These are phyloP conservation scores for Cornus suecica DNA, from an alignment of 148 eudicot species.

Conservation along the genomic window DNA sequence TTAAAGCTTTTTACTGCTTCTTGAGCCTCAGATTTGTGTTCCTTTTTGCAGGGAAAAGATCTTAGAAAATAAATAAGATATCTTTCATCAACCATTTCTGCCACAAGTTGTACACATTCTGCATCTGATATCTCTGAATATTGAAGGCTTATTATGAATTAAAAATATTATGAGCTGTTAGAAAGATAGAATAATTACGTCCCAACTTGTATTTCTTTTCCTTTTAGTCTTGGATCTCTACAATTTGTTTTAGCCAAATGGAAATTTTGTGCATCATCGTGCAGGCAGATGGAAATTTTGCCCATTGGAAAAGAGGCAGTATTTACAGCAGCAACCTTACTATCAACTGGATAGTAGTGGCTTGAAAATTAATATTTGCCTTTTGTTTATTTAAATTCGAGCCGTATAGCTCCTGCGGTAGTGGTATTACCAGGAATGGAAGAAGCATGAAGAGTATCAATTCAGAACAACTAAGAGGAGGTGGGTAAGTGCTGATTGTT, in stretches of 20 bases:
- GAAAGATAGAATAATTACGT: not conserved
- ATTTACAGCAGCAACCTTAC: slow-evolving; percentile 66
- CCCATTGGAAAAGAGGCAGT: slow-evolving; percentile 69
- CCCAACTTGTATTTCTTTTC: not conserved
- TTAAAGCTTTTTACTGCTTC: not conserved
- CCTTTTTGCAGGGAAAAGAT: no score
- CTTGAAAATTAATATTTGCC: no score
- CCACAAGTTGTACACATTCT: not conserved
- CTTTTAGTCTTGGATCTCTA: not conserved
- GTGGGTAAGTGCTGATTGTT: no score
- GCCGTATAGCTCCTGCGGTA: not conserved
- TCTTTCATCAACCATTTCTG: not conserved
- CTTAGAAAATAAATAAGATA: no score
- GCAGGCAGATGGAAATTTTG: slow-evolving; percentile 57
- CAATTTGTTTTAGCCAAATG: no score
- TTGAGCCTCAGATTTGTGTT: not conserved
- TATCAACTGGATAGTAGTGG: slow-evolving; percentile 47
- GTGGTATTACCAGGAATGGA: not conserved
- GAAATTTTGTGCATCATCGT: slow-evolving; percentile 10
- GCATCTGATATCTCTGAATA: not conserved
- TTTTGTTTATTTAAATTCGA: not conserved
- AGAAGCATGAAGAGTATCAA: no score
- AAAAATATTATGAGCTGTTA: not conserved
- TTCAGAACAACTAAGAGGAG: no score
- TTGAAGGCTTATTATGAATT: no score